phyloP scores from a whole-genome alignment of 2,329 filamentous ascomycete species.

The Aspergillus sp. region DNA sequence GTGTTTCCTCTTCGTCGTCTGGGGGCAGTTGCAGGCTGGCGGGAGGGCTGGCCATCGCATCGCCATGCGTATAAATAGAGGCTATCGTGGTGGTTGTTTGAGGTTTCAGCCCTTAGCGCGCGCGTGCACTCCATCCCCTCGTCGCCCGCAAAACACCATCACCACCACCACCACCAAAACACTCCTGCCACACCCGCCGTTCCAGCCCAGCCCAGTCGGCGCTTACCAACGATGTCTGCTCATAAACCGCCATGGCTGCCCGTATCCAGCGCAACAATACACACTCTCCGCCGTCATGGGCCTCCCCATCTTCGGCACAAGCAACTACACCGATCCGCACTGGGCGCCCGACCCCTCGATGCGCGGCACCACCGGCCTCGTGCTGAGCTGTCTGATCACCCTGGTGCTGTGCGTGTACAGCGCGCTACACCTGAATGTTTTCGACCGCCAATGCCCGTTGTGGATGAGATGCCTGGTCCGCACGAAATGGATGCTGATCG shows the following conservation, averaged over 20 bases:
- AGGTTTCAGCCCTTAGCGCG: no score
- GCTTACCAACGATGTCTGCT: no score
- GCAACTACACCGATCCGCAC: background rate
- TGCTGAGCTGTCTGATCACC: background rate
- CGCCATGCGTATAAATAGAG: no score
- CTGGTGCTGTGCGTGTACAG: background rate
- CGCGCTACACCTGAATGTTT: background rate
- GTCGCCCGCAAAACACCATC: no score
- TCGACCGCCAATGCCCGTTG: background rate
- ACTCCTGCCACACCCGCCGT: no score
- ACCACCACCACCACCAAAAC: no score
- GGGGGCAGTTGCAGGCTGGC: no score
- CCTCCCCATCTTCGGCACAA: background rate
- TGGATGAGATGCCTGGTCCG: background rate
- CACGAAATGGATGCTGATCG: background rate
- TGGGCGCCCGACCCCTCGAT: background rate
- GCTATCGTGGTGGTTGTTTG: no score
- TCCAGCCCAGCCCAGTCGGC: no score
- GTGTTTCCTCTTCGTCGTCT: background rate
- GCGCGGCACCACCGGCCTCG: background rate
- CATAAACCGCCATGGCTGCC: no score
- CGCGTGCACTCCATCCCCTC: no score
- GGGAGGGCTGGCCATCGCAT: no score
- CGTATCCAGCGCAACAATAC: background rate
- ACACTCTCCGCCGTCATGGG: background rate